phyloP scores from a whole-genome alignment of 345 rosid genomes.

The Eucalyptus lansdowneana region DNA sequence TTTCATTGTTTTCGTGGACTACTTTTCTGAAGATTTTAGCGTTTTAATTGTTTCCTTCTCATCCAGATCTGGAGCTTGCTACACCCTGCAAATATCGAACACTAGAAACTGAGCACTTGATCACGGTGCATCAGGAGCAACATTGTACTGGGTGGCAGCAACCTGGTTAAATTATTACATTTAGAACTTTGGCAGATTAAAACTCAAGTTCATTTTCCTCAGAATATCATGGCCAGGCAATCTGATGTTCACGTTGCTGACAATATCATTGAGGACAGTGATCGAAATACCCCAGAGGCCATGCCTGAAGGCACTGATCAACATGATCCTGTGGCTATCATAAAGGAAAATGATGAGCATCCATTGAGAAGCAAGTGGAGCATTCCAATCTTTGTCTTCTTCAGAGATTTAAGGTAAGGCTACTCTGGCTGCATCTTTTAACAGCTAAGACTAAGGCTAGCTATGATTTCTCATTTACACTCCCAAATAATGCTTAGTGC shows the following conservation, averaged over 20 bases:
- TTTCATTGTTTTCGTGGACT: not conserved
- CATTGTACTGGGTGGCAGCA: not conserved
- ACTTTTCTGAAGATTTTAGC: not conserved
- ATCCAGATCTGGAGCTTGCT: not conserved
- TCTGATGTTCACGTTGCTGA: not conserved
- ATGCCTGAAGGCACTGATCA: not conserved
- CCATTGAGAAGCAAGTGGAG: conserved; percentile 4
- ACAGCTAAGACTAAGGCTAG: not conserved
- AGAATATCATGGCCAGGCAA: not conserved
- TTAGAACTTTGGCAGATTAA: not conserved
- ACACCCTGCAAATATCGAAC: not conserved
- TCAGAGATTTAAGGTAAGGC: conserved; percentile 49
- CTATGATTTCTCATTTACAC: not conserved
- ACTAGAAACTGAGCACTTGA: not conserved
- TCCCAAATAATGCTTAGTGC: not conserved
- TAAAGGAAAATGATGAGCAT: not conserved
- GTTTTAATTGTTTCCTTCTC: not conserved
- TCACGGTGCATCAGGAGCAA: not conserved
- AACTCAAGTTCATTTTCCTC: not conserved
- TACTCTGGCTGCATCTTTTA: not conserved
- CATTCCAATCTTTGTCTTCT: conserved; percentile 47
- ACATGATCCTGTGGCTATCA: not conserved
- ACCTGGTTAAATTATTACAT: not conserved
- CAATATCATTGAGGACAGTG: not conserved
- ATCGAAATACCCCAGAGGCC: not conserved